Percentiles rank a stretch among this genome's conserved stretches.
Evolutionary conservation across 2,329 filamentous ascomycete species (phyloP).

Genomic region (Xylariaceae sp.): DNA sequence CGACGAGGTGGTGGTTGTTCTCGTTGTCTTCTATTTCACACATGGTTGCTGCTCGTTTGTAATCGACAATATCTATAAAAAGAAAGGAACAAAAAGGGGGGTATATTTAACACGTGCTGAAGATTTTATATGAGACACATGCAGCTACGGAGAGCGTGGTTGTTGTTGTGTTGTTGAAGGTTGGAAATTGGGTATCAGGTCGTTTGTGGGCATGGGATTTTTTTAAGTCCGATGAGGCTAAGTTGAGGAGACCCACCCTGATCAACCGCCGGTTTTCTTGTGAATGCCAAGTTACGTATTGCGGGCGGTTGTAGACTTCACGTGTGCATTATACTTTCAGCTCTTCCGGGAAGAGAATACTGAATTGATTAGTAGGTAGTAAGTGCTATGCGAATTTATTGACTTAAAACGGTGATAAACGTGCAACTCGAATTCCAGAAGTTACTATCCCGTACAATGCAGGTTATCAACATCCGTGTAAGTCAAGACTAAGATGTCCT

Average conservation of each 20-base stretch:
- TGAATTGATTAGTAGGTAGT: too few species aligned
- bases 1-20: slow-evolving; percentile 52
- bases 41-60: slow-evolving; percentile 4
- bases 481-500: too few species aligned
- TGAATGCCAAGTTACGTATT: neutral
- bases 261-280: neutral
- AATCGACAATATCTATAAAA: neutral
- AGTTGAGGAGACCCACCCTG: neutral
- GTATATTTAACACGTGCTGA: slow-evolving; percentile 1
- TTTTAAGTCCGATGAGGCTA: slow-evolving; percentile 26
- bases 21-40: slow-evolving; percentile 14
- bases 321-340: too few species aligned
- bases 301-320: neutral
- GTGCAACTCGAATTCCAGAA: too few species aligned
- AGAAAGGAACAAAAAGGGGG: slow-evolving; percentile 4
- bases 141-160: slow-evolving; percentile 5
- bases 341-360: too few species aligned
- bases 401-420: too few species aligned
- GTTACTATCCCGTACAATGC: too few species aligned
- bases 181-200: neutral
- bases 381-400: too few species aligned
- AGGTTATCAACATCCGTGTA: too few species aligned
- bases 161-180: neutral
- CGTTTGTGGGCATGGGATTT: neutral
- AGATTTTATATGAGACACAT: slow-evolving; percentile 2